Conservation (phyloP, 139 green algal genomes). For the Nannochloris sp. region DNA sequence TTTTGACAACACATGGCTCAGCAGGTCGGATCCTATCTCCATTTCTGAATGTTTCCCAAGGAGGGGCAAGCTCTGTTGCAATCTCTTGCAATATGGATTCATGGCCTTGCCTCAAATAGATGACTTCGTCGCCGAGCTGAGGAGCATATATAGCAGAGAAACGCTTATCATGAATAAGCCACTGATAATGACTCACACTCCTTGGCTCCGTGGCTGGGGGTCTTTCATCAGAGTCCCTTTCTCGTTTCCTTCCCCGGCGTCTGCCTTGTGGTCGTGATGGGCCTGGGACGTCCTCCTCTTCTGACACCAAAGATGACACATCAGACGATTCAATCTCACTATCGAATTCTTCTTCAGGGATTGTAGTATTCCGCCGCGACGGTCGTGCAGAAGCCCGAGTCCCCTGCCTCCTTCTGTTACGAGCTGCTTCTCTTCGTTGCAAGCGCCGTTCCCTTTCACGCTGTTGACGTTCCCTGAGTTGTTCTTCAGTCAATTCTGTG, state of each 20-base stretch:
- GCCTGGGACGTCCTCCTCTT: neutral
- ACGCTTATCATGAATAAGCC: constrained; percentile 27
- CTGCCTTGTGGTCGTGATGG: neutral
- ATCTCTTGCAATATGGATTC: constrained; percentile 13
- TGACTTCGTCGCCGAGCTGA: constrained; percentile 54
- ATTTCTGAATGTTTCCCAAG: constrained; percentile 21
- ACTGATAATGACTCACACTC: constrained; percentile 28
- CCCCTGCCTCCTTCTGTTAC: neutral
- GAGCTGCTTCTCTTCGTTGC: constrained; percentile 9
- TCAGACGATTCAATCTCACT: neutral
- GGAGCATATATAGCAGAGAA: constrained; percentile 43
- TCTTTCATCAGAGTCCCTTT: neutral
- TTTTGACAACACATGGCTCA: constrained; percentile 39
- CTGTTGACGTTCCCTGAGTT: neutral
- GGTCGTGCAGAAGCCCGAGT: neutral
- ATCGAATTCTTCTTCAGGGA: neutral
- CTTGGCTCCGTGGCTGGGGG: constrained; percentile 9
- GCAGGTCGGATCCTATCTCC: constrained; percentile 30
- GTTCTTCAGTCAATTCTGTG: constrained; percentile 9
- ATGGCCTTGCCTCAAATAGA: constrained; percentile 58
- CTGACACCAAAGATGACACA: neutral
- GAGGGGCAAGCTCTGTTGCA: constrained; percentile 31
- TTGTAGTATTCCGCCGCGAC: neutral
- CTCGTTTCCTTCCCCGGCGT: constrained; percentile 1
- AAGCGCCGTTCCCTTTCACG: neutral